These are phyloP conservation scores for Kickxella alabastrina DNA, from an alignment of 192 early-diverging fungal species.

Conservation along the genomic window DNA sequence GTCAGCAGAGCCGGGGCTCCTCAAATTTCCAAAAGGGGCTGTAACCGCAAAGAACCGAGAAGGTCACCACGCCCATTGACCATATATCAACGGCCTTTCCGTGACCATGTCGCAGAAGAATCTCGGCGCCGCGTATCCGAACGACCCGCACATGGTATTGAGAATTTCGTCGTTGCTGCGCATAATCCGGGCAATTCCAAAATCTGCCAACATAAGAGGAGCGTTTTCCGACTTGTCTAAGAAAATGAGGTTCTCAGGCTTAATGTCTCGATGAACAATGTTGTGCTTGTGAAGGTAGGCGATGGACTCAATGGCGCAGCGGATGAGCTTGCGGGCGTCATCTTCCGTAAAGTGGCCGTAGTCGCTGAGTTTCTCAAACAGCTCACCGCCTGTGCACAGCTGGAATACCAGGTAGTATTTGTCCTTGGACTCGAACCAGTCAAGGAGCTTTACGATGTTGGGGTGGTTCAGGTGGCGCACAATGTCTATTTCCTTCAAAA, in stretches of 20 bases:
- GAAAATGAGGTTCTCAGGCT: conserved; percentile 89
- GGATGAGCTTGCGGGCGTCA: conserved; percentile 74
- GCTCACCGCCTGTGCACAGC: conserved; percentile 81
- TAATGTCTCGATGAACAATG: conserved; percentile 81
- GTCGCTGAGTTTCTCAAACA: conserved; percentile 79
- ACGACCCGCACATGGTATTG: conserved; percentile 81
- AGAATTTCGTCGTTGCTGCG: conserved; percentile 62
- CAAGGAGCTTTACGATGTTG: conserved; percentile 80
- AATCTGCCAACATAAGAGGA: conserved; percentile 83
- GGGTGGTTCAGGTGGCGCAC: conserved; percentile 79
- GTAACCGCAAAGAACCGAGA: conserved; percentile 83
- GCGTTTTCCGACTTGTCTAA: conserved; percentile 56
- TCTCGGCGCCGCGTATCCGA: conserved; percentile 83
- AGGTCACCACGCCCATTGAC: conserved; percentile 90
- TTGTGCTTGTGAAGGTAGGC: conserved; percentile 82
- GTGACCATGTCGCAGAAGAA: conserved; percentile 77
- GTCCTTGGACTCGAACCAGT: conserved; percentile 68
- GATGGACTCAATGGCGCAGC: conserved; percentile 69
- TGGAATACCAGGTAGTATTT: conserved; percentile 76
- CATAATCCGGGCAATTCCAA: conserved; percentile 74
- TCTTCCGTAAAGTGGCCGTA: conserved; percentile 76
- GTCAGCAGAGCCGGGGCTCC: conserved; percentile 54
- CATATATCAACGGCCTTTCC: conserved; percentile 92
- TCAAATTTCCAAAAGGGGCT: conserved; percentile 64
- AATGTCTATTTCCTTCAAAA: conserved; percentile 86